Percentiles rank a stretch among this genome's conserved stretches.
phyloP scores from a whole-genome alignment of 169 alveolate genomes.

The Cyclospora cayetanensis region DNA sequence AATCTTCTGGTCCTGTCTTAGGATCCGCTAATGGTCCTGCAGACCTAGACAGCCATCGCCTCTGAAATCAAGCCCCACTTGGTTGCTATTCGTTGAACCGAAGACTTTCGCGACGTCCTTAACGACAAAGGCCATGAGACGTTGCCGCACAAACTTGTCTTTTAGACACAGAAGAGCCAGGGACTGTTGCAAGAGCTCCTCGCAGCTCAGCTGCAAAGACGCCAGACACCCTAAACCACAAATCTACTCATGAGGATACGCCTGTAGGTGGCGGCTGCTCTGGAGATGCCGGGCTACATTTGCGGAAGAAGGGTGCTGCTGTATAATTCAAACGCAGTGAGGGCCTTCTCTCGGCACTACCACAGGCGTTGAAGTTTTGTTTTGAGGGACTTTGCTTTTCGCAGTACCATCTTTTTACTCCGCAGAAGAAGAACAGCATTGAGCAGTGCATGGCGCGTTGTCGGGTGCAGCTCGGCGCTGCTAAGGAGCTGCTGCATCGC shows the following conservation, averaged over 20 bases:
- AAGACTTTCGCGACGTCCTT: constrained; percentile 52
- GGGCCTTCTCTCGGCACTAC: too few species aligned
- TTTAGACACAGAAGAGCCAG: constrained; percentile 1
- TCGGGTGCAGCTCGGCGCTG: constrained; percentile 32
- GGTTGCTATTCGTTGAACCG: neutral
- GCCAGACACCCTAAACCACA: constrained; percentile 35
- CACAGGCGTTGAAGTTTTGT: too few species aligned
- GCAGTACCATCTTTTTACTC: constrained; percentile 23
- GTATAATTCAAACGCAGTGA: too few species aligned
- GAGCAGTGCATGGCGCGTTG: constrained; percentile 47
- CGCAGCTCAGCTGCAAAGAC: constrained; percentile 58
- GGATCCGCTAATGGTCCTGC: too few species aligned
- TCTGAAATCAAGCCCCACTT: constrained; percentile 7
- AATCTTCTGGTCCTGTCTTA: too few species aligned
- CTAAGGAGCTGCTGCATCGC: neutral
- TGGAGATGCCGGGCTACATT: too few species aligned
- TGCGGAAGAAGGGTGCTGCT: too few species aligned
- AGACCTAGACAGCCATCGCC: too few species aligned
- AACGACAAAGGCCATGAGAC: constrained; percentile 43
- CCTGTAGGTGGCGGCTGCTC: too few species aligned
- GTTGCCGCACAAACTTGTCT: constrained; percentile 48
- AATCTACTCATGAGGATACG: too few species aligned
- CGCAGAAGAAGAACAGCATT: constrained; percentile 34
- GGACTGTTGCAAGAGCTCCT: constrained; percentile 51
- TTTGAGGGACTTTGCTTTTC: neutral